These are phyloP conservation scores for Trichaptum fuscoviolaceum DNA, from an alignment of 768 basidiomycete genomes.

Conservation along the genomic window DNA sequence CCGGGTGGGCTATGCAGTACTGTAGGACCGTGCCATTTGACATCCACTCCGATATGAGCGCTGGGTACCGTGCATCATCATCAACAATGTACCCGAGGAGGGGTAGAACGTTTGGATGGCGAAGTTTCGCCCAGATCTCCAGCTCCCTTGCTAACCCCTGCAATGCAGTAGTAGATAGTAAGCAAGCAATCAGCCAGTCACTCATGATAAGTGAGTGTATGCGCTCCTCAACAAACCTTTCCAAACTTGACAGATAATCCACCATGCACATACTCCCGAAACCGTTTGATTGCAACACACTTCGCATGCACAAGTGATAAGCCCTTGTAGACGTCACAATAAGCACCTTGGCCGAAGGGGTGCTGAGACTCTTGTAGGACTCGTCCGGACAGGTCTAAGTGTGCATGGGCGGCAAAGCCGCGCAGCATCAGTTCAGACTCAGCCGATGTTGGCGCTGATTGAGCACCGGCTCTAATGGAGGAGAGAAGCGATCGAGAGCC, in stretches of 20 bases:
- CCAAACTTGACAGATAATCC: neutral
- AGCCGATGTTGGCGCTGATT: neutral
- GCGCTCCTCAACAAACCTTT: neutral
- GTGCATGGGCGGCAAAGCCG: neutral
- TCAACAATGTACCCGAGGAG: slow-evolving; percentile 1
- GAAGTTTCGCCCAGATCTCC: neutral
- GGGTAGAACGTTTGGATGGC: neutral
- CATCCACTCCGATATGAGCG: slow-evolving; percentile 4
- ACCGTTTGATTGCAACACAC: neutral
- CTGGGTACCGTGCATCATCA: neutral
- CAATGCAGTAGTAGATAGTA: neutral
- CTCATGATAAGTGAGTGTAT: neutral
- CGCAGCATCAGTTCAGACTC: neutral
- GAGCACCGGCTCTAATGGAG: neutral
- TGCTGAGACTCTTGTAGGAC: neutral
- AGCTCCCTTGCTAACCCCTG: neutral
- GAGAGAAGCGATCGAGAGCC: too few relatives aligned
- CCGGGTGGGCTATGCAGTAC: neutral
- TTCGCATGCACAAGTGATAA: neutral
- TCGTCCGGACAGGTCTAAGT: neutral
- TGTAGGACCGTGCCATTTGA: slow-evolving; percentile 1
- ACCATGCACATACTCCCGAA: neutral
- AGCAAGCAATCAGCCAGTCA: neutral
- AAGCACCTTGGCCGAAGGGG: neutral
- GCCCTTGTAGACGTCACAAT: neutral